Percentiles rank a stretch among this genome's conserved stretches.
phyloP scores from a whole-genome alignment of 2,329 filamentous ascomycete species.

The Ophiocordyceps camponoti-leonardi region DNA sequence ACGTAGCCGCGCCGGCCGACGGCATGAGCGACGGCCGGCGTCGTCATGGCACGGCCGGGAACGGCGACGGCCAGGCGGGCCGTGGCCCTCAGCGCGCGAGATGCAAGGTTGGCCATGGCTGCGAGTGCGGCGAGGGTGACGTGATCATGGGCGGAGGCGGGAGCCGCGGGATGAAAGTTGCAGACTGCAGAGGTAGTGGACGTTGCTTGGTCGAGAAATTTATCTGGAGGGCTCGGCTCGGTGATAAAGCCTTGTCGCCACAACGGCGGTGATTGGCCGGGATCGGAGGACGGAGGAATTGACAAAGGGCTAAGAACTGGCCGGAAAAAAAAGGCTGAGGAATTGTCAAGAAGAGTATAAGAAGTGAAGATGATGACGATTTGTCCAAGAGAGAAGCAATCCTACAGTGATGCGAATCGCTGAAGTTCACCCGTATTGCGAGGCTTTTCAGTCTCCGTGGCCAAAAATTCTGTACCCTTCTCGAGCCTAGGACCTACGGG shows the following conservation, averaged over 20 bases:
- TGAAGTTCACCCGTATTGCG: too few relatives aligned
- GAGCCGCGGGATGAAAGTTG: too few relatives aligned
- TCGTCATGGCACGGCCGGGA: slow-evolving; percentile 12
- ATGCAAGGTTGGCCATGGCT: slow-evolving; percentile 47
- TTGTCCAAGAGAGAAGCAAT: too few relatives aligned
- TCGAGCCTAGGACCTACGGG: too few relatives aligned
- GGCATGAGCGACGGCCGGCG: slow-evolving; percentile 5
- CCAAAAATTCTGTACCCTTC: too few relatives aligned
- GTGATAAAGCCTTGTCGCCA: neutral
- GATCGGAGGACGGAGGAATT: neutral
- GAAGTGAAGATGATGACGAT: too few relatives aligned
- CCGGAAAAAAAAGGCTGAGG: neutral
- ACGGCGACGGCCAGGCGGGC: slow-evolving; percentile 32
- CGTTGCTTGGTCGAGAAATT: slow-evolving; percentile 12
- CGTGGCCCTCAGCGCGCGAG: slow-evolving; percentile 58
- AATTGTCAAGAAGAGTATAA: too few relatives aligned
- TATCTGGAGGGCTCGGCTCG: slow-evolving; percentile 8
- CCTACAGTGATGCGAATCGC: too few relatives aligned
- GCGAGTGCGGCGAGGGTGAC: slow-evolving; percentile 8
- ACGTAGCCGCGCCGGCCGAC: slow-evolving; percentile 50
- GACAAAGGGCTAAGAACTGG: neutral
- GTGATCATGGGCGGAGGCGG: slow-evolving; percentile 3
- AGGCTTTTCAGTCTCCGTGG: too few relatives aligned
- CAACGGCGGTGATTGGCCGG: slow-evolving; percentile 13
- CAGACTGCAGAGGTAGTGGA: neutral